These are phyloP conservation scores for Rhodotorula toruloides DNA, from an alignment of 768 basidiomycete species.

Conservation along the genomic window DNA sequence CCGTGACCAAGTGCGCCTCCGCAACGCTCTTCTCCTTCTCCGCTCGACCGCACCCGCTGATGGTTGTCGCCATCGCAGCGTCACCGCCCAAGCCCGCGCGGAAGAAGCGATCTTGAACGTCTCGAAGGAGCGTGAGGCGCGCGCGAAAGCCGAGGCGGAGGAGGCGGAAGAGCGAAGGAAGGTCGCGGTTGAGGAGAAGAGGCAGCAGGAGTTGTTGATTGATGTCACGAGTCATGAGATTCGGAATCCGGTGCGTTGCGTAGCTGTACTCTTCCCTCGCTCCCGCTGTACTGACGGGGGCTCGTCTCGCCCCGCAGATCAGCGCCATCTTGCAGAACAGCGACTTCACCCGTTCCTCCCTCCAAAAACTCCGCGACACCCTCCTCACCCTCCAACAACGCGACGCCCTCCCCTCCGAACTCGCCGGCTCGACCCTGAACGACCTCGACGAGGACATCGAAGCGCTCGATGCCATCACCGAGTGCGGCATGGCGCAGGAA, in stretches of 20 bases:
- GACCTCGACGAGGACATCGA: slow-evolving; percentile 46
- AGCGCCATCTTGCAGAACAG: slow-evolving; percentile 45
- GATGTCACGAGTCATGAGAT: slow-evolving; percentile 48
- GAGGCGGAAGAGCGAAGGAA: slow-evolving; percentile 42
- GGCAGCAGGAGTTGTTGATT: slow-evolving; percentile 47
- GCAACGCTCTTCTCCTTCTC: too few relatives aligned
- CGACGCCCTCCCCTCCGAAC: neutral
- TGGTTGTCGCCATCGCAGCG: neutral
- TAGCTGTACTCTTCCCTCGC: neutral
- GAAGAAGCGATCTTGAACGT: slow-evolving; percentile 8
- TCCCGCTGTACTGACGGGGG: neutral
- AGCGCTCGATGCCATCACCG: slow-evolving; percentile 28
- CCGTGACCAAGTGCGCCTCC: neutral
- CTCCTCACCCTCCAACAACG: slow-evolving; percentile 1
- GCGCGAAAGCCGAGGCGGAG: slow-evolving; percentile 8
- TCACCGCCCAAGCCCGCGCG: slow-evolving; percentile 4
- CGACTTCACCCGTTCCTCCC: slow-evolving; percentile 24
- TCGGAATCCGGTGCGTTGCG: slow-evolving; percentile 36
- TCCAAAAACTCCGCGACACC: neutral
- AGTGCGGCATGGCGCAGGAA: slow-evolving; percentile 40
- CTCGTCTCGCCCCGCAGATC: slow-evolving; percentile 15
- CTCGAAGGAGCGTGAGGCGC: neutral
- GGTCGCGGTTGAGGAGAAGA: slow-evolving; percentile 46
- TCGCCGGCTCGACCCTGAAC: slow-evolving; percentile 39
- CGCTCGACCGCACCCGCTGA: too few relatives aligned